Evolutionary conservation across 2,329 filamentous ascomycete genomes (phyloP), one percentile per base, ranked within the genome.

Genomic region (Pseudofabraea citricarpa): DNA sequence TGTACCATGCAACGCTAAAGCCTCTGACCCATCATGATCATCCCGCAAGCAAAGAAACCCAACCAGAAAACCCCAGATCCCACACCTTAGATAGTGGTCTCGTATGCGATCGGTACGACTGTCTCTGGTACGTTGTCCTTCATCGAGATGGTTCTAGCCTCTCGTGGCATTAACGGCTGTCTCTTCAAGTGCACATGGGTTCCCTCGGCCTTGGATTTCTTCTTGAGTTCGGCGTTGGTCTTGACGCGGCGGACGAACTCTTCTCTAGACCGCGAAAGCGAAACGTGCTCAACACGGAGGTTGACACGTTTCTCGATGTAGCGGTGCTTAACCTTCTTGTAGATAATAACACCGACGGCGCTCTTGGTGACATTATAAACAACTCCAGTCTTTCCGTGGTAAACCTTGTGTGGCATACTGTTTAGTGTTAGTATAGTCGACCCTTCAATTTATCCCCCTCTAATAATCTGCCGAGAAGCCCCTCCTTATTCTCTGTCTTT

Each of bases 241-340:
- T 97, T 97, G 72, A 98, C 91, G 66, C 91, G 86, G 77, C 81
- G 84, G 66, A 97, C 74, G 81, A 98, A 97, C 72, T 93, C 91
- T 65, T 97, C 91, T 68, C 93, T 83, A 65, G 91, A 97, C 71
- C 93, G 87, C 61, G 91, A 97, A 69, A 87, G 87, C 66, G 76
- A 75, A 74, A 98, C 81, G 85, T 98, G 93, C 85, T 98, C 93
- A 73, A 97, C 75, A 70, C 93, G 89, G 76, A 98, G 80, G 84
- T 95, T 97, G 79, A 98, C 84, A 72, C 93, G 91, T 90, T 98
- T 98, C 87, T 98, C 93, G 71, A 98, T 81, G 84, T 96, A 98
- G 67, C 91, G 87, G 85, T 97, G 93, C 77, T 90, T 90, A 71
- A 98, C 93, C 74, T 94, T 89, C 84, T 95, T 96, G 87, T 95